Evolutionary conservation across 2,329 filamentous ascomycete species (phyloP).

Genomic region (Fusarium redolens): DNA sequence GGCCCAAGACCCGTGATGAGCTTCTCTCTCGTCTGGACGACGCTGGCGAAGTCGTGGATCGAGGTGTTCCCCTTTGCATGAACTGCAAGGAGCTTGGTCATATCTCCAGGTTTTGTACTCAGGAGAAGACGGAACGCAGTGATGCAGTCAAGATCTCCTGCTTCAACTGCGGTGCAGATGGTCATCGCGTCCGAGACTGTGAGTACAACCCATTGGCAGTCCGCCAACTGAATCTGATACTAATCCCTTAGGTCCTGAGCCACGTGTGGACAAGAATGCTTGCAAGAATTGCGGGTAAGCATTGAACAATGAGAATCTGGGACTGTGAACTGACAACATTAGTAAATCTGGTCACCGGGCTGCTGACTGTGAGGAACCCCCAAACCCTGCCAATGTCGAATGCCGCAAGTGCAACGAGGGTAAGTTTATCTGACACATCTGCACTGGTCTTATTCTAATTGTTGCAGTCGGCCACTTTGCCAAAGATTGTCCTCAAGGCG

Average conservation of each 20-base stretch:
- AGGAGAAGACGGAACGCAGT: conserved; percentile 64
- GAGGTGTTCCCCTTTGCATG: conserved; percentile 68
- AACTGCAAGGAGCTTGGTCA: conserved; percentile 76
- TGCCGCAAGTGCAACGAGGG: conserved; percentile 74
- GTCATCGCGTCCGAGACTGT: conserved; percentile 79
- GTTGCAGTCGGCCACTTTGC: conserved; percentile 68
- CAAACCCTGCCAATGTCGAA: conserved; percentile 71
- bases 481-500: conserved; percentile 72
- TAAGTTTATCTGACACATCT: conserved; percentile 50
- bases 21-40: conserved; percentile 73
- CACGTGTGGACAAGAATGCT: conserved; percentile 71
- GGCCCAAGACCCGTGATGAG: conserved; percentile 69
- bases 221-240: not conserved
- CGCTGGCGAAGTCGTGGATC: conserved; percentile 72
- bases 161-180: conserved; percentile 71
- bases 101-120: conserved; percentile 66
- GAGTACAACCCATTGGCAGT: conserved; percentile 45
- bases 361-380: conserved; percentile 67
- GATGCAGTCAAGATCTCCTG: conserved; percentile 65
- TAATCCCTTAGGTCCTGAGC: conserved; percentile 60
- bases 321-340: conserved; percentile 18
- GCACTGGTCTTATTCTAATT: conserved; percentile 5
- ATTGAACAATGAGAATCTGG: not conserved
- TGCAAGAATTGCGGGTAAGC: conserved; percentile 75
- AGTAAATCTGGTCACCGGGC: conserved; percentile 63